Percentiles rank a stretch among this genome's conserved stretches.
Evolutionary conservation across 352 stramenopile species (phyloP).

Genomic region (Labyrinthula sp.): DNA sequence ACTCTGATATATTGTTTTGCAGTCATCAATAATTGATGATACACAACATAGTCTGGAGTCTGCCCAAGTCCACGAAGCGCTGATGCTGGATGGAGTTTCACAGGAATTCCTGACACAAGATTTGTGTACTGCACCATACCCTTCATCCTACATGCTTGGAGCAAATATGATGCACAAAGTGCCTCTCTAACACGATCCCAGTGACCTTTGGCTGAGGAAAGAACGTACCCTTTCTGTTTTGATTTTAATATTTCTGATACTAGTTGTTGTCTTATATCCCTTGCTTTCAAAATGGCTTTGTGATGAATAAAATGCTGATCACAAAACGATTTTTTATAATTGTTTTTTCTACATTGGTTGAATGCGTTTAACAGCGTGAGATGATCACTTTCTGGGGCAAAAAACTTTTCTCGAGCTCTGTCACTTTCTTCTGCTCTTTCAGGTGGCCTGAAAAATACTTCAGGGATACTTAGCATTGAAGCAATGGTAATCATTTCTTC

Average conservation of each 20-base stretch:
- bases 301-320: conserved; percentile 86
- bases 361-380: conserved; percentile 90
- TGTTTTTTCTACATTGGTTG: conserved; percentile 62
- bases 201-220: conserved; percentile 47
- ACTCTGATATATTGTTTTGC: conserved; percentile 95
- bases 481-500: conserved; percentile 83
- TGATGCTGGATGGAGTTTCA: conserved; percentile 79
- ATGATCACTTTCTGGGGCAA: conserved; percentile 89
- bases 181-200: conserved; percentile 93
- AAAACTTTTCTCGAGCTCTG: conserved; percentile 89
- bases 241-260: too few species aligned
- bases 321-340: conserved; percentile 78
- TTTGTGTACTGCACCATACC: conserved; percentile 98
- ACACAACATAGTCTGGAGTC: conserved; percentile 95
- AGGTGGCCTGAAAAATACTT: conserved; percentile 37
- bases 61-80: conserved; percentile 93
- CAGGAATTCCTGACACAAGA: conserved; percentile 91
- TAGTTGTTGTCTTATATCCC: conserved; percentile 77
- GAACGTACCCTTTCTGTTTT: too few species aligned
- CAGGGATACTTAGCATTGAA: conserved; percentile 82
- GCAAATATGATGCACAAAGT: conserved; percentile 97
- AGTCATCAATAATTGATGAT: conserved; percentile 98
- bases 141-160: conserved; percentile 96
- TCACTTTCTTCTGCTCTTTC: conserved; percentile 88
- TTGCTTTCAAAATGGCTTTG: conserved; percentile 55